phyloP scores from a whole-genome alignment of 2,329 filamentous ascomycete species.

The Tricladium varicosporioides region DNA sequence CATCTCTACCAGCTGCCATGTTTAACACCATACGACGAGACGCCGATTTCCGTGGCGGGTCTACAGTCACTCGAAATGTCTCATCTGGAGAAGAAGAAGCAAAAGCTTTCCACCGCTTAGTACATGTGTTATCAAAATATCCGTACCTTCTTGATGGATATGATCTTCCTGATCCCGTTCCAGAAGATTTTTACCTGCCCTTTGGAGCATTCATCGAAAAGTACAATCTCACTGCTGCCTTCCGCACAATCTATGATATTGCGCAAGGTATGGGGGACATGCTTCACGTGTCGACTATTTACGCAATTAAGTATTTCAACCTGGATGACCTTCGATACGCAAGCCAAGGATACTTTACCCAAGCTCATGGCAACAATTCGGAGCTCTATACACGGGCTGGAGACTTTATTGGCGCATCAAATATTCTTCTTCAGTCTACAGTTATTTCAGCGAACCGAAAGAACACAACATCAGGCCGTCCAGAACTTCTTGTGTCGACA shows the following conservation, averaged over 20 bases:
- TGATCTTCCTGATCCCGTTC: slow-evolving; percentile 8
- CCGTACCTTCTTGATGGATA: slow-evolving; percentile 1
- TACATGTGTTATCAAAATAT: not conserved
- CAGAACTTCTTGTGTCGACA: slow-evolving; percentile 3
- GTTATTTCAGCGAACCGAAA: slow-evolving; percentile 1
- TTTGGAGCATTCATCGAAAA: slow-evolving; percentile 10
- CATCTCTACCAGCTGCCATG: not conserved
- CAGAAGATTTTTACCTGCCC: slow-evolving; percentile 10
- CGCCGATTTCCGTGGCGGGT: not conserved
- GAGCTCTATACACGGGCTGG: slow-evolving; percentile 1
- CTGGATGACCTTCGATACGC: not conserved
- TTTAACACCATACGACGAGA: not conserved
- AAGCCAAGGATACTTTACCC: not conserved
- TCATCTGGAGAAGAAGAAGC: not conserved
- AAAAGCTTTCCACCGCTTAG: not conserved
- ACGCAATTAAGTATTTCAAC: slow-evolving; percentile 1
- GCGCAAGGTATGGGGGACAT: not conserved
- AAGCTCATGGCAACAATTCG: not conserved
- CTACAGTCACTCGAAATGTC: not conserved
- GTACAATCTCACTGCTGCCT: slow-evolving; percentile 32
- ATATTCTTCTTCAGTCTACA: slow-evolving; percentile 2
- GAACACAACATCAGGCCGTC: slow-evolving; percentile 1
- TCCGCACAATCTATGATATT: not conserved
- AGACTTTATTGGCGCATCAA: slow-evolving; percentile 2
- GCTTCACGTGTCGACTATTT: slow-evolving; percentile 2